Evolutionary conservation across 179 eudicot genomes (phyloP).

Genomic region (Pouteria campechiana): DNA sequence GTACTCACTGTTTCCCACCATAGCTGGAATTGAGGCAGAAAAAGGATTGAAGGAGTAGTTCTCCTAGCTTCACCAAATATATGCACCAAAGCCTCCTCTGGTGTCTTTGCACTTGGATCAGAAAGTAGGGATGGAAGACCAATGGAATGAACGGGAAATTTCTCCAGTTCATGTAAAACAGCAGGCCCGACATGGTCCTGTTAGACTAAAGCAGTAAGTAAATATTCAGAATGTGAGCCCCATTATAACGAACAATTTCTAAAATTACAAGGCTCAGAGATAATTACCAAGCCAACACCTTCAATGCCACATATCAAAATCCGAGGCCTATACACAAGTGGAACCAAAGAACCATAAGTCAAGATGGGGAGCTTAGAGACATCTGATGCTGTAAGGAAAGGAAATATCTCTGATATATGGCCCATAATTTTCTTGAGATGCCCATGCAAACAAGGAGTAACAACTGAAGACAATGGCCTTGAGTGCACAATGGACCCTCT

Average conservation of each 20-base stretch:
- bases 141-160: slow-evolving; percentile 96
- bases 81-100: slow-evolving; percentile 98
- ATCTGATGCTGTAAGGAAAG: slow-evolving; percentile 67
- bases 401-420: slow-evolving; percentile 73
- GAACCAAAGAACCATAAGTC: slow-evolving; percentile 79
- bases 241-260: neutral
- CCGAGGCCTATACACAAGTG: slow-evolving; percentile 90
- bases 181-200: slow-evolving; percentile 99
- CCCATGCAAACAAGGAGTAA: slow-evolving; percentile 76
- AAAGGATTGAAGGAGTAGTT: slow-evolving; percentile 88
- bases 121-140: slow-evolving; percentile 97
- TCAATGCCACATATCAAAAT: slow-evolving; percentile 70
- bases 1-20: slow-evolving; percentile 97
- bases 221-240: neutral
- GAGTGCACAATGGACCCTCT: slow-evolving; percentile 98
- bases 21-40: slow-evolving; percentile 73
- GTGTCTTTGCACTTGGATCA: slow-evolving; percentile 98
- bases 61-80: slow-evolving; percentile 97
- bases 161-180: slow-evolving; percentile 90
- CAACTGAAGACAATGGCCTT: slow-evolving; percentile 87
- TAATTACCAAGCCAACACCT: slow-evolving; percentile 86
- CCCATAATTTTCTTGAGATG: slow-evolving; percentile 66
- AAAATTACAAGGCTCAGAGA: slow-evolving; percentile 5
- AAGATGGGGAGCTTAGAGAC: slow-evolving; percentile 63
- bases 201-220: slow-evolving; percentile 36